Evolutionary conservation across 768 basidiomycete species (phyloP).

Genomic region (Leccinum sublutescens): DNA sequence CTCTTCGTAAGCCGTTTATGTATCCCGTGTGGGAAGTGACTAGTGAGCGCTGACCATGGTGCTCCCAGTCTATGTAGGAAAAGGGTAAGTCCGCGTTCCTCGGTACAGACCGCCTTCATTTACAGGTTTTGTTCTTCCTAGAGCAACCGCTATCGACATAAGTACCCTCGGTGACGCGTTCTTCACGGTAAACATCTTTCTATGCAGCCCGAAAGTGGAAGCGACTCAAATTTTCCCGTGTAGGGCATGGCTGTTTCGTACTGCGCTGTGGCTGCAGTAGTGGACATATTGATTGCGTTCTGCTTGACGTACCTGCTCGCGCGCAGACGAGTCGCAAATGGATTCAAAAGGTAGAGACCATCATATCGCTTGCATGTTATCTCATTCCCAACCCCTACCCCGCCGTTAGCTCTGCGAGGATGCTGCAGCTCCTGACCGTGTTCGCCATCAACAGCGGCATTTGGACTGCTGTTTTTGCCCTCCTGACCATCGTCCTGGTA

Average conservation of each 20-base stretch:
- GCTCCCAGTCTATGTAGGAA: not conserved
- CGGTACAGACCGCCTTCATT: not conserved
- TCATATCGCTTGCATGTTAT: not conserved
- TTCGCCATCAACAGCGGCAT: conserved; percentile 7
- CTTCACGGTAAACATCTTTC: not conserved
- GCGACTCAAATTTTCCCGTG: not conserved
- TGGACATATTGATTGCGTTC: conserved; percentile 2
- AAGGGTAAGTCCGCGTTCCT: not conserved
- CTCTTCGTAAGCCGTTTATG: not conserved
- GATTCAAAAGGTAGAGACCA: conserved; percentile 1
- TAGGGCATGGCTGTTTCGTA: conserved; percentile 2
- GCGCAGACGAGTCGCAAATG: not conserved
- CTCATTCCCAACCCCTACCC: not conserved
- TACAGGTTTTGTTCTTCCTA: not conserved
- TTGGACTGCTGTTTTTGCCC: conserved; percentile 2
- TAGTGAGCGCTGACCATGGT: not conserved
- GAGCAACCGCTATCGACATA: not conserved
- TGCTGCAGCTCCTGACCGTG: conserved; percentile 5
- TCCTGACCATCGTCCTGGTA: conserved; percentile 1
- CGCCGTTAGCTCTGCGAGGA: not conserved
- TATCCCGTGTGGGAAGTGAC: not conserved
- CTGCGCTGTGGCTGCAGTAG: not conserved
- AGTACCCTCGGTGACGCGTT: not conserved
- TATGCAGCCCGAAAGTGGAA: not conserved
- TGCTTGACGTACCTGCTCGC: conserved; percentile 3